phyloP scores from a whole-genome alignment of 2,329 filamentous ascomycete species.

The Chaetoscypha palmicola region DNA sequence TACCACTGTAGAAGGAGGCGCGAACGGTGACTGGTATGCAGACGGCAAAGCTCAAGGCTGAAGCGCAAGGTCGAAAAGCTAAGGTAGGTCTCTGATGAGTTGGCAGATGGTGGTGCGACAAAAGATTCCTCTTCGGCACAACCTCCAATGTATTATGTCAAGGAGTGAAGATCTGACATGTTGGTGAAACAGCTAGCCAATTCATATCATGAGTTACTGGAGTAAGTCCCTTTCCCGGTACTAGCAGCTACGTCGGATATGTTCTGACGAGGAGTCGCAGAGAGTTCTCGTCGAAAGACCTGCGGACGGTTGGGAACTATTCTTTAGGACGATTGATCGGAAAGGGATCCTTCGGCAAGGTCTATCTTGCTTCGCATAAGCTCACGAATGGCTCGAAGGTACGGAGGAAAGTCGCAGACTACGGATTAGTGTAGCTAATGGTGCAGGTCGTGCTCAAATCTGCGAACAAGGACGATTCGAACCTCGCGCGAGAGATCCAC shows the following conservation, averaged over 20 bases:
- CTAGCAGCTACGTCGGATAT: no score
- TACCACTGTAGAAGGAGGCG: conserved; percentile 28
- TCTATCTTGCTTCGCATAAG: conserved; percentile 92
- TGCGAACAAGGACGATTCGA: conserved; percentile 90
- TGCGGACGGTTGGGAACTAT: conserved; percentile 92
- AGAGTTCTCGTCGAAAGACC: conserved; percentile 88
- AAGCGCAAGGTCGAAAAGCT: conserved; percentile 53
- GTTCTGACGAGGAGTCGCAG: no score
- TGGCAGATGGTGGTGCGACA: conserved; percentile 1
- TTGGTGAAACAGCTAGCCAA: conserved; percentile 67
- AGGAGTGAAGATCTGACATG: conserved; percentile 27
- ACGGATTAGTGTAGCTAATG: conserved; percentile 7
- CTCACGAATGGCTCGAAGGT: conserved; percentile 98
- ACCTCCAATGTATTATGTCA: no score
- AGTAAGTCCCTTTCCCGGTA: conserved; percentile 64
- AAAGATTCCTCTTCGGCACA: neutral
- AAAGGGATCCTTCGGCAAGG: conserved; percentile 97
- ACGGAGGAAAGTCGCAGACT: conserved; percentile 25
- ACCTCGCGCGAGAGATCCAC: conserved; percentile 94
- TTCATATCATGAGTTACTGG: conserved; percentile 92
- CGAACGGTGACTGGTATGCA: conserved; percentile 32
- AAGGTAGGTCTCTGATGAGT: conserved; percentile 39
- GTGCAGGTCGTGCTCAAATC: conserved; percentile 92
- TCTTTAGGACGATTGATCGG: conserved; percentile 85
- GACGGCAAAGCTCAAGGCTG: conserved; percentile 49